These are phyloP conservation scores for Penicillium egyptiacum DNA, from an alignment of 495 filamentous ascomycete species.

Conservation along the genomic window DNA sequence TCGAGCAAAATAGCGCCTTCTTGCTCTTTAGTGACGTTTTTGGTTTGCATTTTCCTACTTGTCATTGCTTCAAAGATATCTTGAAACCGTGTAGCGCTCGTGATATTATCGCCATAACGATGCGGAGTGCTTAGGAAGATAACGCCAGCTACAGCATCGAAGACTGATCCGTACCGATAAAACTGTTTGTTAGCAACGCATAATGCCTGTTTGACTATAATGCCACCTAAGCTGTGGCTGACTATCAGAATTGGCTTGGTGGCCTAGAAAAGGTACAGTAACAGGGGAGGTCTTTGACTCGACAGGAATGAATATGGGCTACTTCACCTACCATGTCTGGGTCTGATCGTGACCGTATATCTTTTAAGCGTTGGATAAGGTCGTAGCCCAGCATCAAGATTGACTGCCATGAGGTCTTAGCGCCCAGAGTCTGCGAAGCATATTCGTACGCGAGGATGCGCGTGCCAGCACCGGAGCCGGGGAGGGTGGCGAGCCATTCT, in stretches of 20 bases:
- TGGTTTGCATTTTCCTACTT: conserved; percentile 14
- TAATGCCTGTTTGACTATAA: conserved; percentile 45
- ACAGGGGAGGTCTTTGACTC: no score
- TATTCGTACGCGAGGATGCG: conserved; percentile 22
- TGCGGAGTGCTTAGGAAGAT: conserved; percentile 32
- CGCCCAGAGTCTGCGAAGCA: conserved; percentile 10
- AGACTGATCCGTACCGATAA: conserved; percentile 19
- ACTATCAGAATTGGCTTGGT: conserved; percentile 7
- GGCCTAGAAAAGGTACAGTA: conserved; percentile 6
- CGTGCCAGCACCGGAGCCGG: conserved; percentile 6
- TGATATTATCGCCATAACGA: conserved; percentile 22
- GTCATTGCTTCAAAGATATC: conserved; percentile 19
- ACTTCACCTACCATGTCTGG: not conserved
- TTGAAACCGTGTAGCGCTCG: conserved; percentile 11
- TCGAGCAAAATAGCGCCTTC: conserved; percentile 15
- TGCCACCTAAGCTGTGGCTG: conserved; percentile 48
- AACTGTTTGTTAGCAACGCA: conserved; percentile 29
- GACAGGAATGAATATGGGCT: not conserved
- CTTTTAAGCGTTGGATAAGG: conserved; percentile 11
- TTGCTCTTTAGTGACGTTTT: conserved; percentile 2
- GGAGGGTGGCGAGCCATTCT: conserved; percentile 16
- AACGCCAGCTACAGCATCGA: conserved; percentile 36
- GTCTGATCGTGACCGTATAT: conserved; percentile 10
- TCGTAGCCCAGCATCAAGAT: conserved; percentile 21
- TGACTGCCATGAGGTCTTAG: conserved; percentile 19